phyloP scores from a whole-genome alignment of 1,284 basidiomycete genomes.

The Ganoderma resinaceum region DNA sequence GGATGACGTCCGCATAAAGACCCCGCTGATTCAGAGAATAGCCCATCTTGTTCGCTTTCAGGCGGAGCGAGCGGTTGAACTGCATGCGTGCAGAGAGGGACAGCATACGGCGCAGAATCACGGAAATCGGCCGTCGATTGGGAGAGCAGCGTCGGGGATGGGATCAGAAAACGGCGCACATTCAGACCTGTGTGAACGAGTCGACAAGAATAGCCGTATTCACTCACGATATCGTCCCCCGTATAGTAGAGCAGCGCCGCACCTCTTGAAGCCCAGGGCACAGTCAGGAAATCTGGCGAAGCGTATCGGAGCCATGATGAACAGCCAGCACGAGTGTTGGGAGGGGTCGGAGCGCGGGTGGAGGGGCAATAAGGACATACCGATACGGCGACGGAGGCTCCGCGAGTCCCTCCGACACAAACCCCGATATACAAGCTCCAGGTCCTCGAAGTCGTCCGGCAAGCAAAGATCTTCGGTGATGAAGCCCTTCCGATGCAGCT shows the following conservation, averaged over 20 bases:
- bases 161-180: neutral
- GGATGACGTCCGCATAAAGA: conserved; percentile 74
- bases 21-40: conserved; percentile 90
- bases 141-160: neutral
- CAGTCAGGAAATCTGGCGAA: conserved; percentile 68
- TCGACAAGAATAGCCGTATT: neutral
- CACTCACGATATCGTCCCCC: conserved; percentile 82
- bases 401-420: conserved; percentile 58
- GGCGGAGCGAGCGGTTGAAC: conserved; percentile 90
- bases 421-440: conserved; percentile 85
- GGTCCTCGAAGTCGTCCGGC: conserved; percentile 68
- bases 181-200: neutral
- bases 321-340: neutral
- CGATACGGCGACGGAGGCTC: conserved; percentile 72
- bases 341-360: neutral
- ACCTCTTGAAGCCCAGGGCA: conserved; percentile 81
- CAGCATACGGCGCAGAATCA: neutral
- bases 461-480: conserved; percentile 81
- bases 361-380: conserved; percentile 40
- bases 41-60: conserved; percentile 84
- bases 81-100: conserved; percentile 39
- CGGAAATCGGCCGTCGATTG: neutral
- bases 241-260: conserved; percentile 92
- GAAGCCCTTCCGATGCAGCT: conserved; percentile 65
- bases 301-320: neutral